Conservation (phyloP, 2,329 filamentous ascomycete species). For the Bipolaris zeicola region DNA sequence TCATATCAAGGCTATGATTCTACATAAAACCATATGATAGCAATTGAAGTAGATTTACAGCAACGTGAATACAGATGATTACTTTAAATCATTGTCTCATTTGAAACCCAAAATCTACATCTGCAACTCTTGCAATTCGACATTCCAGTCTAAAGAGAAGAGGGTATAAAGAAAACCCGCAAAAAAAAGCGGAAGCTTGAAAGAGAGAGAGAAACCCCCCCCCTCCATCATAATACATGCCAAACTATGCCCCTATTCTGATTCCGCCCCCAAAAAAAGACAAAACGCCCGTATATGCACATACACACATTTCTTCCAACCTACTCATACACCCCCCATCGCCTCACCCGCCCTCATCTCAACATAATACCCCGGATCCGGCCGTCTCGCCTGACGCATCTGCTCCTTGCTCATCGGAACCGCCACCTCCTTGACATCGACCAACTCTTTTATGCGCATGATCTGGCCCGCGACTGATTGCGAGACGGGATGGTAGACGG, state of each 20-base stretch:
- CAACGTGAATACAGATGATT: not conserved
- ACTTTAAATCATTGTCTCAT: not conserved
- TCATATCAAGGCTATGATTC: not conserved
- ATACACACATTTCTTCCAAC: too few relatives aligned
- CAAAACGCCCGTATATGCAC: not conserved
- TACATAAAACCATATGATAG: not conserved
- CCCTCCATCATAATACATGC: not conserved
- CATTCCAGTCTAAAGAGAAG: not conserved
- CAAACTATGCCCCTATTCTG: not conserved
- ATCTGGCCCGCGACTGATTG: constrained; percentile 86
- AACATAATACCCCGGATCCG: constrained; percentile 79
- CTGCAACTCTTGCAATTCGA: not conserved
- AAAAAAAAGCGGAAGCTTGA: not conserved
- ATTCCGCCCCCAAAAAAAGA: too few relatives aligned
- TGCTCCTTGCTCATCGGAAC: constrained; percentile 66
- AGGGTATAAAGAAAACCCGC: not conserved
- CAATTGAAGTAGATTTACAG: not conserved
- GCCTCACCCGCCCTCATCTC: constrained; percentile 59
- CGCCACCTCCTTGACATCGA: constrained; percentile 79
- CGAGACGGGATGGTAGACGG: constrained; percentile 86
- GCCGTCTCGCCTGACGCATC: constrained; percentile 72
- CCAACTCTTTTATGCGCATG: constrained; percentile 91
- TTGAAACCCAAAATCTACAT: not conserved
- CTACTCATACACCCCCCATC: constrained; percentile 22
- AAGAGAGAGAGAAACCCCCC: not conserved